phyloP scores from a whole-genome alignment of 1,284 basidiomycete species.

The Anthracocystis walkeri region DNA sequence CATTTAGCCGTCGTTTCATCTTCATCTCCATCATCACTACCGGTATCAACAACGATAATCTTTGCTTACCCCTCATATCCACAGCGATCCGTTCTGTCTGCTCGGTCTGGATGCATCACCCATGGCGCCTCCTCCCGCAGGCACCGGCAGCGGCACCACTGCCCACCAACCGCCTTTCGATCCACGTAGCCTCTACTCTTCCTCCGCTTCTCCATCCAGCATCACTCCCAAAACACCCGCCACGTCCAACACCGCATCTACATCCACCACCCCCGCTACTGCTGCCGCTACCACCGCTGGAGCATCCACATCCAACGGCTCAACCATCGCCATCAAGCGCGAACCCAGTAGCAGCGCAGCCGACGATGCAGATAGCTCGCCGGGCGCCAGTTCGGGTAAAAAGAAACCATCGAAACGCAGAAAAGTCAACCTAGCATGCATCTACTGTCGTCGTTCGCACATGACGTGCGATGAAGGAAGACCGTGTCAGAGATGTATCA shows the following conservation, averaged over 20 bases:
- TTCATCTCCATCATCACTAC: slow-evolving; percentile 6
- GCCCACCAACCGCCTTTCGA: slow-evolving; percentile 29
- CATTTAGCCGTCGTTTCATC: not conserved
- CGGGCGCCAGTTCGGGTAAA: slow-evolving; percentile 11
- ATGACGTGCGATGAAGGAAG: slow-evolving; percentile 72
- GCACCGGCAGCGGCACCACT: slow-evolving; percentile 1
- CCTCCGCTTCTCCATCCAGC: slow-evolving; percentile 20
- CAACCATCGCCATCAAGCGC: slow-evolving; percentile 14
- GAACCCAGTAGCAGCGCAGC: slow-evolving; percentile 11
- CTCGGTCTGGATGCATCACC: slow-evolving; percentile 10
- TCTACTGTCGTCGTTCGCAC: slow-evolving; percentile 92
- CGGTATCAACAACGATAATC: not conserved
- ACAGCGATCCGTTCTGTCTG: not conserved
- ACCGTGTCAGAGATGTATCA: slow-evolving; percentile 70
- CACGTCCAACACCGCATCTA: not conserved
- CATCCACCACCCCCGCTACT: not conserved
- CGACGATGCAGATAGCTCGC: slow-evolving; percentile 22
- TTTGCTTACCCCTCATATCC: not conserved
- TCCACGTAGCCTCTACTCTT: slow-evolving; percentile 47
- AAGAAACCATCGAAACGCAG: slow-evolving; percentile 58
- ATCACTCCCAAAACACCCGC: slow-evolving; percentile 4
- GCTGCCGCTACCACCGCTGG: not conserved
- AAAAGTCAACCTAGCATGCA: slow-evolving; percentile 76
- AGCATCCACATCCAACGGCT: slow-evolving; percentile 11
- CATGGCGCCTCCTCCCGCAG: slow-evolving; percentile 33